Conservation (phyloP, 768 basidiomycete species). For the Scleroderma citrinum region DNA sequence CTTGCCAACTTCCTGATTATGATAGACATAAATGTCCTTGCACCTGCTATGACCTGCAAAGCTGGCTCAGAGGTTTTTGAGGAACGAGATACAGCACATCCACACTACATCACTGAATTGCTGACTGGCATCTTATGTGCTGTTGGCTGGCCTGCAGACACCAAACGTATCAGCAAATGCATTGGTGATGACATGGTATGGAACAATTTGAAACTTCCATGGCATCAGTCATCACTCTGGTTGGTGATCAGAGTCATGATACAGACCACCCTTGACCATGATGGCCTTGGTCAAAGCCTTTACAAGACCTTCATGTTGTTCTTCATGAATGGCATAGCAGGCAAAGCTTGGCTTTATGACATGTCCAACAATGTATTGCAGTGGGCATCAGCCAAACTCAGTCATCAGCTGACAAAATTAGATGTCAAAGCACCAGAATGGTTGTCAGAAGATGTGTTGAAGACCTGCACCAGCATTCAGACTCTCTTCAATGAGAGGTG, state of each 20-base stretch:
- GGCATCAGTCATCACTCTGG: slow-evolving; percentile 35
- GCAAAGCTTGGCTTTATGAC: slow-evolving; percentile 9
- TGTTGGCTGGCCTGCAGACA: slow-evolving; percentile 15
- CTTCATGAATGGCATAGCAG: slow-evolving; percentile 27
- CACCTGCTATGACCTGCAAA: slow-evolving; percentile 31
- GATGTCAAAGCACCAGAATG: slow-evolving; percentile 22
- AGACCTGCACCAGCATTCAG: slow-evolving; percentile 22
- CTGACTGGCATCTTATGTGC: slow-evolving; percentile 40
- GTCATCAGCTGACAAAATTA: slow-evolving; percentile 20
- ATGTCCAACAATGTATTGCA: slow-evolving; percentile 24
- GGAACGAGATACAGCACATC: slow-evolving; percentile 25
- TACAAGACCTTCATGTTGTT: slow-evolving; percentile 49
- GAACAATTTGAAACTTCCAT: slow-evolving; percentile 18
- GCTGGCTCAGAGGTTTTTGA: slow-evolving; percentile 23
- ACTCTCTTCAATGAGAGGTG: slow-evolving; percentile 25
- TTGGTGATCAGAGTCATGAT: slow-evolving; percentile 28
- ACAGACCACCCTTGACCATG: slow-evolving; percentile 25
- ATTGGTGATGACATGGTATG: slow-evolving; percentile 27
- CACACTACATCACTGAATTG: slow-evolving; percentile 42
- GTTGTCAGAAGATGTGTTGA: slow-evolving; percentile 33
- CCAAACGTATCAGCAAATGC: slow-evolving; percentile 26
- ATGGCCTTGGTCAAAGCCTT: slow-evolving; percentile 4
- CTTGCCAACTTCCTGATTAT: slow-evolving; percentile 34
- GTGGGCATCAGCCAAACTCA: slow-evolving; percentile 23
- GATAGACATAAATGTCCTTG: slow-evolving; percentile 28